Conservation (phyloP, 345 rosid genomes). For the Brassica nigra region DNA sequence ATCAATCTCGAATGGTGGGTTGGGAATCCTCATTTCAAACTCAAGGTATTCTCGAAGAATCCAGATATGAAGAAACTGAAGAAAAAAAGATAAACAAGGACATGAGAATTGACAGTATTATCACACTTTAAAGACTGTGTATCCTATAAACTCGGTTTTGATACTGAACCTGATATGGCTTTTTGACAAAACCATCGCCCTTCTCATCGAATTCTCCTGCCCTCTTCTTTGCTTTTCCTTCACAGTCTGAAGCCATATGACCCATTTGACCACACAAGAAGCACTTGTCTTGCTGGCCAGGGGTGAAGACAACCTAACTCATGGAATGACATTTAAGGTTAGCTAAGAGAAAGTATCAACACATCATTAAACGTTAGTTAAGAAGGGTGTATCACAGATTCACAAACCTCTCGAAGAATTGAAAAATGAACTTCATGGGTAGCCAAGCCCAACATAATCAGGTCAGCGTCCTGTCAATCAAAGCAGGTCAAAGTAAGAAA, state of each 20-base stretch:
- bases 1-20: constrained; percentile 71
- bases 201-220: constrained; percentile 96
- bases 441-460: constrained; percentile 96
- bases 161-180: constrained; percentile 85
- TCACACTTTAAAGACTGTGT: neutral
- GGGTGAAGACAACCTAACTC: constrained; percentile 77
- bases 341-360: constrained; percentile 1
- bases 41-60: constrained; percentile 92
- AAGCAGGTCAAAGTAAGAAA: constrained; percentile 22
- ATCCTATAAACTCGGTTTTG: neutral
- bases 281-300: constrained; percentile 91
- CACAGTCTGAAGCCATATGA: constrained; percentile 81
- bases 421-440: constrained; percentile 97
- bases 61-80: constrained; percentile 93
- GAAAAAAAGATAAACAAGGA: constrained; percentile 16
- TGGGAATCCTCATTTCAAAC: constrained; percentile 74
- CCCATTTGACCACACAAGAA: constrained; percentile 95
- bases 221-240: constrained; percentile 84
- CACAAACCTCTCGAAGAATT: constrained; percentile 88
- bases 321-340: neutral
- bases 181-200: constrained; percentile 66
- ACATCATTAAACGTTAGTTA: neutral
- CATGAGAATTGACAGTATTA: constrained; percentile 20
- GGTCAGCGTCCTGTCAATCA: constrained; percentile 82
- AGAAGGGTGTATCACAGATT: constrained; percentile 1